Conservation (phyloP, 306 rosid species). For the Chamaecrista fasciculata region DNA sequence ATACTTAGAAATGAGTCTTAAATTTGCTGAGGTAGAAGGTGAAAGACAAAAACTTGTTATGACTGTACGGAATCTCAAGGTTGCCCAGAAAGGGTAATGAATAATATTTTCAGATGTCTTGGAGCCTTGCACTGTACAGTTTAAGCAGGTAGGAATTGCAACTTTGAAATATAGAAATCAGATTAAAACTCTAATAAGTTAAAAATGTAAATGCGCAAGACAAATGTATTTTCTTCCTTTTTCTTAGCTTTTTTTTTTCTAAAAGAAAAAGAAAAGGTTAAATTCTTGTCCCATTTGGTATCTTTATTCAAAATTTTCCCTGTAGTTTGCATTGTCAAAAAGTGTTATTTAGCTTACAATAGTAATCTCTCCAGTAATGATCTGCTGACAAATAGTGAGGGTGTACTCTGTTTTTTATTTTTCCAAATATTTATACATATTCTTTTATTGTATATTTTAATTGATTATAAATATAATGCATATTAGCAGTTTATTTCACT, state of each 20-base stretch:
- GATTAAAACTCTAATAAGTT: slow-evolving; percentile 48
- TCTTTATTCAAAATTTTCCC: slow-evolving; percentile 32
- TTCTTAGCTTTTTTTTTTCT: neutral
- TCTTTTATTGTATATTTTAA: slow-evolving; percentile 40
- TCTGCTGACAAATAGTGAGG: slow-evolving; percentile 31
- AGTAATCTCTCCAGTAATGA: slow-evolving; percentile 28
- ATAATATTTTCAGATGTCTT: slow-evolving; percentile 16
- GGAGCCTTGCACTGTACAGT: slow-evolving; percentile 43
- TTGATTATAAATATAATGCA: slow-evolving; percentile 21
- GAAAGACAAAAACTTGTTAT: slow-evolving; percentile 97
- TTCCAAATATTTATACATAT: slow-evolving; percentile 26
- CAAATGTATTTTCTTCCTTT: slow-evolving; percentile 19
- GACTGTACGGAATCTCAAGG: slow-evolving; percentile 78
- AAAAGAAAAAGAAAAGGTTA: no score
- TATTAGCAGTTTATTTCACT: slow-evolving; percentile 9
- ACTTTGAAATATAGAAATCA: slow-evolving; percentile 16
- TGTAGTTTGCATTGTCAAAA: slow-evolving; percentile 31
- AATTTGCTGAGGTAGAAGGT: slow-evolving; percentile 96
- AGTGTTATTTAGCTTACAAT: slow-evolving; percentile 24
- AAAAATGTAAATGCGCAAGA: slow-evolving; percentile 43
- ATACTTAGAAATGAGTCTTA: slow-evolving; percentile 97
- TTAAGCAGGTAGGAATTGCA: slow-evolving; percentile 26
- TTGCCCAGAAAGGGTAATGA: slow-evolving; percentile 49
- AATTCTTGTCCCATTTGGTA: slow-evolving; percentile 38
- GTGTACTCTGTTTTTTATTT: neutral